Evolutionary conservation across 305 asterid genomes (phyloP), one percentile per base, ranked within the genome.

Genomic region (Solanum hybrid): DNA sequence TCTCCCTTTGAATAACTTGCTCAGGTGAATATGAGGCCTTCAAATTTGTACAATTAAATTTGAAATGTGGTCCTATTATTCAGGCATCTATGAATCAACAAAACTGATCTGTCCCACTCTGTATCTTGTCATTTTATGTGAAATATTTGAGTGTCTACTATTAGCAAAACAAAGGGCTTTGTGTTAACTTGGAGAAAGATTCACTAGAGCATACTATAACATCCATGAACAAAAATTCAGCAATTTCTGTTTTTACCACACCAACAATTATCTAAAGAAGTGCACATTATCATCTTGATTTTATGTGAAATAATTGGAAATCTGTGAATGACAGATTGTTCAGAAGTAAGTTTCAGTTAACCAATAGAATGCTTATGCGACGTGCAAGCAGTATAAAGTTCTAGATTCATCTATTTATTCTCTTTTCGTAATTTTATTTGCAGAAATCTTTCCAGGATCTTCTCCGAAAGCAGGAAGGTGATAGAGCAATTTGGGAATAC

Each of bases 401-500:
- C 75, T 84, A 84, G 74, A 51, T 51, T 37, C 75, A 34, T 67
- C 29, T 39, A 71, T 37, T 77, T 80, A 89, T 89, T 82, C 79
- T 89, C 73, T 46, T 80, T 77, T 90, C 46, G 90, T 87, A 67
- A 90, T 88, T 91, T 40, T 64, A 64, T 88, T 67, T 90, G 91
- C 92, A 98, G 99, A 97, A 92, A 94, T 97, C 99, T 26, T 98
- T 98, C 92, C 99, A 98, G 91, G 98, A 96, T 94, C 99, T 98
- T 92, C 99, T 98, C 90, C 94, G 92, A 90, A 98, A 98, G 93
- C 96, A 94, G 94, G 99, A 98, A 93, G 99, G 99, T 92, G 96
- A 96, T 82, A 92, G 99, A 37, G 98, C 99, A 75, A 75, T 95
- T 93, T 98, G 99, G 99, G 99, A 98, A 90, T 98, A 98, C 92